These are phyloP conservation scores for Mycena indigotica DNA, from an alignment of 768 basidiomycete genomes.

Conservation along the genomic window DNA sequence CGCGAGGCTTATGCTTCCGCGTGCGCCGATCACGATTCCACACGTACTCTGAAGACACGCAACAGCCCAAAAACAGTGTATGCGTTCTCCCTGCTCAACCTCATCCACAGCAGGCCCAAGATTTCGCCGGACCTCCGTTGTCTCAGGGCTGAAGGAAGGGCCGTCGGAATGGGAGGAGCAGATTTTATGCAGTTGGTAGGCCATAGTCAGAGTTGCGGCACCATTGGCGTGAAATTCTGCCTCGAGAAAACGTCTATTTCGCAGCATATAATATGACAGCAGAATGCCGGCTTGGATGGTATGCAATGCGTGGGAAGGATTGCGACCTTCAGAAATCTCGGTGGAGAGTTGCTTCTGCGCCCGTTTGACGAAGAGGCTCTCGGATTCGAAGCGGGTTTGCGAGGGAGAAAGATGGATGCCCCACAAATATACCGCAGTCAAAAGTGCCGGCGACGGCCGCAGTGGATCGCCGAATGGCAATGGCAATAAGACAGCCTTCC, in stretches of 20 bases:
- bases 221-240: conserved; percentile 14
- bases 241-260: conserved; percentile 12
- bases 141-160: neutral
- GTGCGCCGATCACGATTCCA: conserved; percentile 11
- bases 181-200: conserved; percentile 12
- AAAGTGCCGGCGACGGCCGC: conserved; percentile 12
- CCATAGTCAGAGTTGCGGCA: conserved; percentile 14
- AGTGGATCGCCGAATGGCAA: conserved; percentile 7
- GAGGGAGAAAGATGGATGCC: conserved; percentile 14
- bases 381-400: conserved; percentile 1
- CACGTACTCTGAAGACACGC: conserved; percentile 18
- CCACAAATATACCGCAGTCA: conserved; percentile 12
- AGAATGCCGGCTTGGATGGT: conserved; percentile 21
- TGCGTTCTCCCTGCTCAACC: conserved; percentile 23
- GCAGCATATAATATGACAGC: conserved; percentile 15
- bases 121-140: neutral
- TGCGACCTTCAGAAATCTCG: conserved; percentile 4
- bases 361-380: conserved; percentile 8
- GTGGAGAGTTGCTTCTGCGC: conserved; percentile 9
- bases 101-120: conserved; percentile 2
- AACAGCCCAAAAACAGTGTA: conserved; percentile 26
- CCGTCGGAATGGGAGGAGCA: conserved; percentile 4
- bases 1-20: conserved; percentile 11
- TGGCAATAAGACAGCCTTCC: conserved; percentile 8
- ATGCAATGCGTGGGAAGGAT: conserved; percentile 1